Conservation (phyloP, 2,329 filamentous ascomycete genomes). For the Epicoccum nigrum region DNA sequence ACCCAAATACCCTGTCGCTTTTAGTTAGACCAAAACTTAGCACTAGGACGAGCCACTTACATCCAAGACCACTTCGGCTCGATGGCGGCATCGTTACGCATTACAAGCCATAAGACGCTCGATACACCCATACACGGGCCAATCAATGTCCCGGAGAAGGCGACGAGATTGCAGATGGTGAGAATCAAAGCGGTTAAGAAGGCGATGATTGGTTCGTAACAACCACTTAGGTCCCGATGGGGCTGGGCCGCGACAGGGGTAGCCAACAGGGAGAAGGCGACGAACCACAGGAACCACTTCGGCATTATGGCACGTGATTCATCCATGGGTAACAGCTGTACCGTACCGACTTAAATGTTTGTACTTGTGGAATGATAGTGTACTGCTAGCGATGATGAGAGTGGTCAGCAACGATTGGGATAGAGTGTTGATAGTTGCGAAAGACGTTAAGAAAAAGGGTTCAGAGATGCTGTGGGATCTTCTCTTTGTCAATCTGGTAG, state of each 20-base stretch:
- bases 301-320: neutral
- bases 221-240: neutral
- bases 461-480: no score
- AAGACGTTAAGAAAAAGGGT: no score
- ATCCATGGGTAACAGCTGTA: no score
- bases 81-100: constrained; percentile 29
- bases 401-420: no score
- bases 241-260: neutral
- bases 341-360: no score
- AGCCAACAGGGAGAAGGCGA: neutral
- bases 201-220: neutral
- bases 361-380: no score
- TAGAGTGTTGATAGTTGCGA: no score
- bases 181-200: neutral
- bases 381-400: no score
- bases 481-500: no score
- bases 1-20: neutral
- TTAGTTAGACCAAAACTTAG: neutral
- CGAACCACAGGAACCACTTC: neutral
- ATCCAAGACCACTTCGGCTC: constrained; percentile 25
- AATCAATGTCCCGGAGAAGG: neutral
- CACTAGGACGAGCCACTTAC: constrained; percentile 17
- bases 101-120: constrained; percentile 28
- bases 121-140: constrained; percentile 27
- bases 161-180: neutral